phyloP scores from a whole-genome alignment of 352 stramenopile genomes.

The Phytophthora cactorum region DNA sequence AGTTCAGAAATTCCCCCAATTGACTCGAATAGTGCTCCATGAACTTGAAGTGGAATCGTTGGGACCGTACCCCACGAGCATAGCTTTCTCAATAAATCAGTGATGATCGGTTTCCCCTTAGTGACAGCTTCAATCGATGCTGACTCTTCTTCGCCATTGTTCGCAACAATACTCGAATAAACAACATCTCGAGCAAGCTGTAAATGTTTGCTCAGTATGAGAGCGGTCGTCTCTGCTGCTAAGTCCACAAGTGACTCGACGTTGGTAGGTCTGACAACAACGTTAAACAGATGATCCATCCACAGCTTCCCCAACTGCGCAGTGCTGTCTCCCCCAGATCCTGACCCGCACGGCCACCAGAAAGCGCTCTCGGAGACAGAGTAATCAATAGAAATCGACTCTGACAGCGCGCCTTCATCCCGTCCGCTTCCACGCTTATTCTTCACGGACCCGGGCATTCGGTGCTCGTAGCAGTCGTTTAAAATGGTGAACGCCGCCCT shows the following conservation, averaged over 20 bases:
- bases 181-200: conserved; percentile 73
- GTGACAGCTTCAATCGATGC: conserved; percentile 41
- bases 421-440: conserved; percentile 23
- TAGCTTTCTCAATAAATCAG: conserved; percentile 62
- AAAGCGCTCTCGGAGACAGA: conserved; percentile 79
- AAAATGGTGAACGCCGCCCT: conserved; percentile 77
- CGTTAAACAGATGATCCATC: conserved; percentile 74
- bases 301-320: conserved; percentile 55
- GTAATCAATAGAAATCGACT: conserved; percentile 76
- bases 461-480: conserved; percentile 78
- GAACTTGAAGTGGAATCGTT: conserved; percentile 80
- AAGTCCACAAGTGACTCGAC: conserved; percentile 75
- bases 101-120: conserved; percentile 64
- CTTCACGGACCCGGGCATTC: conserved; percentile 33
- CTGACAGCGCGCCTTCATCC: conserved; percentile 77
- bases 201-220: conserved; percentile 82
- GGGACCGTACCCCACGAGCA: conserved; percentile 63
- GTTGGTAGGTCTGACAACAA: conserved; percentile 70
- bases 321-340: conserved; percentile 12
- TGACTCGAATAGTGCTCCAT: conserved; percentile 83
- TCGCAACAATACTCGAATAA: conserved; percentile 49
- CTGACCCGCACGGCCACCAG: conserved; percentile 76
- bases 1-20: conserved; percentile 79
- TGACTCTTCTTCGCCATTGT: conserved; percentile 21
- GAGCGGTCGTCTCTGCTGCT: conserved; percentile 72